Percentiles rank a stretch among this genome's conserved stretches.
Conservation (phyloP, 2,329 filamentous ascomycete species). For the Endoconidiophora polonica region DNA sequence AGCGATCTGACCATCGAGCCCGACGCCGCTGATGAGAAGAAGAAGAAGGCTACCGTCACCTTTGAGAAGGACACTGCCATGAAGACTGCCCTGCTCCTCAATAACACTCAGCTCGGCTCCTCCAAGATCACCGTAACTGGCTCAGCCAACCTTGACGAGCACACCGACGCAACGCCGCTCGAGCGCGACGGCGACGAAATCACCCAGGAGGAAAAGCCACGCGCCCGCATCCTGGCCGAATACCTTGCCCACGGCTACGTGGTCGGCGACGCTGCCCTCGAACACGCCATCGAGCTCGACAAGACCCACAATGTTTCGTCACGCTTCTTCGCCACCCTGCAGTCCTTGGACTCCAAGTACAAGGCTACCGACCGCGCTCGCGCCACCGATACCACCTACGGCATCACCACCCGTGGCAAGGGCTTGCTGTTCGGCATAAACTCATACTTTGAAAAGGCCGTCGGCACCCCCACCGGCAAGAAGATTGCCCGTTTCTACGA, state of each 20-base stretch:
- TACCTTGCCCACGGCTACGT: conserved; percentile 92
- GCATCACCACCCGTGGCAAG: conserved; percentile 57
- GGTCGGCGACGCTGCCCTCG: conserved; percentile 56
- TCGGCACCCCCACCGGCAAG: conserved; percentile 72
- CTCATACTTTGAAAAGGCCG: conserved; percentile 91
- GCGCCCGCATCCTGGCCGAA: conserved; percentile 82
- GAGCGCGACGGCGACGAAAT: conserved; percentile 40
- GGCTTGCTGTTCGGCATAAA: conserved; percentile 47
- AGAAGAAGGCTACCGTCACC: conserved; percentile 72
- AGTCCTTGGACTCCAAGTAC: conserved; percentile 67
- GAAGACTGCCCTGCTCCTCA: conserved; percentile 89
- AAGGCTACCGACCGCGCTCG: conserved; percentile 77
- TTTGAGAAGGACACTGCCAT: conserved; percentile 96
- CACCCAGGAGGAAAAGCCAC: conserved; percentile 91
- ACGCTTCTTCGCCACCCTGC: conserved; percentile 62
- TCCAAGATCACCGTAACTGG: conserved; percentile 66
- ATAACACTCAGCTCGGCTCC: conserved; percentile 85
- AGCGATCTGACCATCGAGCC: conserved; percentile 60
- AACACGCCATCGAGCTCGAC: conserved; percentile 75
- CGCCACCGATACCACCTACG: conserved; percentile 70
- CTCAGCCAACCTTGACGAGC: conserved; percentile 45
- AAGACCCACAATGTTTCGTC: conserved; percentile 70
- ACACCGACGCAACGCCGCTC: conserved; percentile 26
- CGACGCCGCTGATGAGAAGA: conserved; percentile 34
- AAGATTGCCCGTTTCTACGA: conserved; percentile 80